Percentiles rank a stretch among this genome's conserved stretches.
Conservation (phyloP, 129 eudicot genomes). For the Flaveria linearis region DNA sequence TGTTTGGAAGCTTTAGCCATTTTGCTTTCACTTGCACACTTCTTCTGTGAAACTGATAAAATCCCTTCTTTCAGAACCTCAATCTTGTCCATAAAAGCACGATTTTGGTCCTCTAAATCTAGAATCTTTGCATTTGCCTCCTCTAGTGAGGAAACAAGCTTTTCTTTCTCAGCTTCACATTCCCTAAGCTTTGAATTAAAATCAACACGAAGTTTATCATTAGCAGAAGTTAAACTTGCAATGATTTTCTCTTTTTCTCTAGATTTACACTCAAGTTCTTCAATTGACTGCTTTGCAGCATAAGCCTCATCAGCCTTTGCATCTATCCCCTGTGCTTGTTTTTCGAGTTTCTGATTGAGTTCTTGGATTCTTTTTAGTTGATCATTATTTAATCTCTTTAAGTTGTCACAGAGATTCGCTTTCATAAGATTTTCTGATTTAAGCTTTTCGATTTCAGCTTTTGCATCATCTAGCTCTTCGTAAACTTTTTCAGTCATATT, state of each 20-base stretch:
- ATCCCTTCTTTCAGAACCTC: conserved; percentile 55
- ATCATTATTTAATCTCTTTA: conserved; percentile 58
- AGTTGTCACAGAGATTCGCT: conserved; percentile 48
- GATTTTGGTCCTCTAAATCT: conserved; percentile 48
- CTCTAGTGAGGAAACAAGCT: conserved; percentile 50
- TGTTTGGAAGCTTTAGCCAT: conserved; percentile 49
- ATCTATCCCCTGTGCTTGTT: conserved; percentile 42
- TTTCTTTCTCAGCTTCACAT: conserved; percentile 59
- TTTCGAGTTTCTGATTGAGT: conserved; percentile 51
- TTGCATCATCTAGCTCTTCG: conserved; percentile 77
- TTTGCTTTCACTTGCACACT: conserved; percentile 48
- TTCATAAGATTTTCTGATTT: conserved; percentile 46
- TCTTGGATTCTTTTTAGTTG: conserved; percentile 56
- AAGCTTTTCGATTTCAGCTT: conserved; percentile 67
- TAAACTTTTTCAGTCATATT: conserved; percentile 47
- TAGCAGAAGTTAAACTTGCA: conserved; percentile 39
- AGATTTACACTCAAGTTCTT: conserved; percentile 47
- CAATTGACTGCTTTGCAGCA: conserved; percentile 36
- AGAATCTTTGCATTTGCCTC: conserved; percentile 50
- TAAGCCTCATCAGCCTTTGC: conserved; percentile 52
- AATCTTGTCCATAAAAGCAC: conserved; percentile 50
- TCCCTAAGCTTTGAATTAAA: conserved; percentile 47
- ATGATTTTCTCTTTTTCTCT: conserved; percentile 57
- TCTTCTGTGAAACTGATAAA: conserved; percentile 50
- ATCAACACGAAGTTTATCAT: conserved; percentile 58